phyloP scores from a whole-genome alignment of 768 basidiomycete species.

The Termitomyces sp. region DNA sequence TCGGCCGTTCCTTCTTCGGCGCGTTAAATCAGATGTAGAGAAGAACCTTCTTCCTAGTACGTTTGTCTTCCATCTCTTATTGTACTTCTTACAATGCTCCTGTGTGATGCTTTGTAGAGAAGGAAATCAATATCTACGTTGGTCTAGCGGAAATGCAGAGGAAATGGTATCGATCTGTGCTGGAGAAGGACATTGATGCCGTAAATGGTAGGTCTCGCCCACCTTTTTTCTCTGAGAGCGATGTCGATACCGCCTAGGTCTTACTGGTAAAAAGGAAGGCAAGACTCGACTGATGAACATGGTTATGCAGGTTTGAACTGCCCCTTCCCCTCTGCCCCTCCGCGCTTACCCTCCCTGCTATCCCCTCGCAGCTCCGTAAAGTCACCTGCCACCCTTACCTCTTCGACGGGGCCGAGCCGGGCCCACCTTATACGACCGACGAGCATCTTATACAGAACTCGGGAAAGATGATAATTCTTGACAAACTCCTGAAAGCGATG shows the following conservation, averaged over 20 bases:
- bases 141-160: conserved; percentile 96
- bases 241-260: conserved; percentile 35
- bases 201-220: conserved; percentile 67
- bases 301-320: conserved; percentile 87
- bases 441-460: conserved; percentile 92
- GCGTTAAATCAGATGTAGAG: conserved; percentile 96
- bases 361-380: conserved; percentile 53
- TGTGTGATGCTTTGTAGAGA: conserved; percentile 47
- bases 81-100: neutral
- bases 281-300: conserved; percentile 98
- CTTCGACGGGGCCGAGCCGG: conserved; percentile 96
- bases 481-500: conserved; percentile 85
- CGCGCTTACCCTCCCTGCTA: neutral
- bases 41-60: conserved; percentile 89
- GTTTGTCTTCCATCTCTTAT: conserved; percentile 14
- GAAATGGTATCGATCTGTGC: conserved; percentile 93
- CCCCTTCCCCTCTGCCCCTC: neutral
- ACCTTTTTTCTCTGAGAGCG: neutral
- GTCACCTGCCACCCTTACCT: conserved; percentile 90
- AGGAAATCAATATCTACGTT: conserved; percentile 98
- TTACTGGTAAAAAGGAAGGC: conserved; percentile 97
- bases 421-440: conserved; percentile 97
- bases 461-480: conserved; percentile 97
- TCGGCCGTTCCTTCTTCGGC: conserved; percentile 86
- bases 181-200: conserved; percentile 98